Base-by-base conservation (phyloP, 208 protist genomes). In the Acanthamoeba healyi region DNA sequence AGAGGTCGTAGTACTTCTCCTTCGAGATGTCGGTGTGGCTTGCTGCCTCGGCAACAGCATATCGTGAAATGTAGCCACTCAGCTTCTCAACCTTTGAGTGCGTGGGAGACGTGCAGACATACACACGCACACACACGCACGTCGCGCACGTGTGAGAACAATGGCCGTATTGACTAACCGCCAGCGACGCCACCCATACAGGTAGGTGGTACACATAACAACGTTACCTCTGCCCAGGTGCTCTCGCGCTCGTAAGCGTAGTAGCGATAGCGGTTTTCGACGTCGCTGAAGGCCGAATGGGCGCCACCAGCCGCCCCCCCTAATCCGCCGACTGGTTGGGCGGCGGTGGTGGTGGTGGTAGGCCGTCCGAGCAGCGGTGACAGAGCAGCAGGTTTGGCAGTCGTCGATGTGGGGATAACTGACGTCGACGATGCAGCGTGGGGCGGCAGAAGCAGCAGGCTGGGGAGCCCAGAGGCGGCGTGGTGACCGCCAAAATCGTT, bases 1-100 rank as follows among this genome's bases (percentile, higher is more conserved):
- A 95, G 56, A 95, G 77, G 51, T 95, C 94, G 36, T 94, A 82
- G 42, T 95, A 95, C 32, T 94, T 94, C 32, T 95, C 91, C 74
- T 94, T 94, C 29, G 91, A 58, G 44, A 95, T 92, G n/a, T 84
- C 61, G 12, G 90, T 34, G 14, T 51, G 9, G 32, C 70, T 93
- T 1, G 63, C 24, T n/a, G 40, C 19, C 29, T 93, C 89, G 0
- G 65, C 67, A 32, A 77, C 34, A 15, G 89, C 58, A 61, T 38
- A 93, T 12, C 67, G 61, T 15, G 38, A 82, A 26, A 93, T 74
- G 44, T 93, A 93, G 44, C 65, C 89, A n/a, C 58, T 93, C 7
- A 93, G 51, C 70, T 93, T 93, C 29, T 93, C 65, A 34, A 93
- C 49, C 89, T 93, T 36, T 54, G 19, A 9, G 42, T 40, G 1